Base-by-base conservation (phyloP, 495 filamentous ascomycete genomes). In the Diplogelasinospora grovesii region DNA sequence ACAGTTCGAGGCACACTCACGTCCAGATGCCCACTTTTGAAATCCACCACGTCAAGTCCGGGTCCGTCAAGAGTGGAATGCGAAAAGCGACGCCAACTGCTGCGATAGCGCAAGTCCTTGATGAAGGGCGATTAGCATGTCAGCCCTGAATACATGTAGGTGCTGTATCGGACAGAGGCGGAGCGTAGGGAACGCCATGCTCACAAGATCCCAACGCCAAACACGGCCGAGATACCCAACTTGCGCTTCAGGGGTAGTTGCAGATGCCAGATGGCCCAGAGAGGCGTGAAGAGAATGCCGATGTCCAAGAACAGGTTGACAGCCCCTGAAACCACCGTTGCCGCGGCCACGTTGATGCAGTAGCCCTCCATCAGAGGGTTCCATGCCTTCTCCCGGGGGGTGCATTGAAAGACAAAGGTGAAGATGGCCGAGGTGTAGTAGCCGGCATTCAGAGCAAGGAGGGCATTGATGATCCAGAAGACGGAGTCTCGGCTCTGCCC, bases 11-110 rank as follows among this genome's bases (percentile, higher is more conserved):
- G 16, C 10, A 19, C 11, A 43, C 46, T 22, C 36, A 49, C 40
- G 68, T 57, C 45, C 51, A 57, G 16, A 59, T 46, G 14, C 56
- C 53, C n/a, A 59, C 56, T 36, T 54, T 57, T 8, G 53, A 35
- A 24, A 57, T 49, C 8, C 49, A 40, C 48, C 49, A 54, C 1
- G 56, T 57, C 14, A 57, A 25, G 26, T 59, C 52, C n/a, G 40
- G 36, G 16, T 56, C 52, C 11, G 41, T 32, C 24, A 59, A 39
- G 5, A 59, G 42, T 1, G 53, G 53, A 2, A 59, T 33, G 3
- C 56, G 56, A 14, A 54, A 28, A n/a, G 27, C 47, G 4, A 59
- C 56, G 6, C 56, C 56, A 5, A 56, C 29, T 14, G 37, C 48
- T 4, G 56, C 56, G 15, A 59, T 59, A 5, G 37, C 50, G 24